Evolutionary conservation across 306 rosid genomes (phyloP).

Genomic region (Gastrolobium bilobum): DNA sequence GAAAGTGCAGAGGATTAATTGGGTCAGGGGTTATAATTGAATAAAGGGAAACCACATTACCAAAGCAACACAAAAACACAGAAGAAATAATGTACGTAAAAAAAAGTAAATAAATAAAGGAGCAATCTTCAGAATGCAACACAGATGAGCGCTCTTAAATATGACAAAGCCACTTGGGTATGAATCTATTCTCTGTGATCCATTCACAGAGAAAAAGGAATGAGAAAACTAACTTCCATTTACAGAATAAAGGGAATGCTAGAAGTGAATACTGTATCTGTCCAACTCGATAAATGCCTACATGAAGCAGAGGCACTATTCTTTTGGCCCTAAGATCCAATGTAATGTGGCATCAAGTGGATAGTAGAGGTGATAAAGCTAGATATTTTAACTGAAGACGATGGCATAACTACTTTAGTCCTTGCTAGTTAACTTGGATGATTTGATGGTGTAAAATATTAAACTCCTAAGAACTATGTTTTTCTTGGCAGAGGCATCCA

Average conservation of each 20-base stretch:
- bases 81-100: neutral
- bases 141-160: conserved; percentile 13
- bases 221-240: neutral
- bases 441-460: neutral
- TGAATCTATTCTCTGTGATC: conserved; percentile 24
- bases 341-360: too few relatives aligned
- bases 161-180: neutral
- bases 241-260: neutral
- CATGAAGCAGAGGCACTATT: neutral
- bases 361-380: neutral
- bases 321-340: neutral
- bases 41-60: conserved; percentile 23
- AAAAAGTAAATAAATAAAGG: neutral
- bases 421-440: neutral
- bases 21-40: conserved; percentile 2
- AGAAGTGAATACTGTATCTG: neutral
- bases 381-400: neutral
- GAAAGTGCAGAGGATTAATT: conserved; percentile 17
- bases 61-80: neutral
- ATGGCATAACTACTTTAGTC: neutral
- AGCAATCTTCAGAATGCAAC: conserved; percentile 9
- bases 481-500: neutral
- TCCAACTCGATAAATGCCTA: neutral
- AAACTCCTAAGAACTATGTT: neutral
- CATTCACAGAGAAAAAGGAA: conserved; percentile 8